Evolutionary conservation across 2,329 filamentous ascomycete genomes (phyloP).

Genomic region (Proliferodiscus dingleyae): DNA sequence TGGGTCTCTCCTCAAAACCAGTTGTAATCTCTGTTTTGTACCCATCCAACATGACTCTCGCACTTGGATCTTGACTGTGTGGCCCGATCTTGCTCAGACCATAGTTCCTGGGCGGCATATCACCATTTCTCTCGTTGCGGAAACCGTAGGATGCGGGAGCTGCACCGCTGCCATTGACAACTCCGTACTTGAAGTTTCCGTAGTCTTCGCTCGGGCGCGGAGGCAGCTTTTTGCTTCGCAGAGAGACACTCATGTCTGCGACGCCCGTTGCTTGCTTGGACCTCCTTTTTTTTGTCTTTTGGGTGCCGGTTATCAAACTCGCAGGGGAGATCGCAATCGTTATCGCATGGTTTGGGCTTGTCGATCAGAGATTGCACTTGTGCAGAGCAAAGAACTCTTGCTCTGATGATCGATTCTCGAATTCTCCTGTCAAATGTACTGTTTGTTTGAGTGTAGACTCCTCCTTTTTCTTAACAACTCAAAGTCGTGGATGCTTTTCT

Average conservation of each 20-base stretch:
- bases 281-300: background rate
- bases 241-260: slow-evolving; percentile 7
- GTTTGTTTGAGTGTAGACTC: background rate
- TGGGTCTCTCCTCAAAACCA: slow-evolving; percentile 50
- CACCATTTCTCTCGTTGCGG: slow-evolving; percentile 11
- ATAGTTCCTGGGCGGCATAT: slow-evolving; percentile 8
- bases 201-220: slow-evolving; percentile 18
- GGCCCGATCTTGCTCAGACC: slow-evolving; percentile 9
- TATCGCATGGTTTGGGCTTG: slow-evolving; percentile 7
- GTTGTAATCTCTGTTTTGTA: slow-evolving; percentile 53
- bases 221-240: slow-evolving; percentile 16
- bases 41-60: slow-evolving; percentile 51
- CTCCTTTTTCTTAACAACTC: background rate
- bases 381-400: background rate
- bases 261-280: background rate
- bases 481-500: no score
- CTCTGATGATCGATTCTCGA: background rate
- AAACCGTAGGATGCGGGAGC: slow-evolving; percentile 11
- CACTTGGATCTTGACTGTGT: slow-evolving; percentile 32
- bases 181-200: slow-evolving; percentile 16
- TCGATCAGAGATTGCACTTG: background rate
- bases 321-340: background rate
- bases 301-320: background rate
- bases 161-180: slow-evolving; percentile 2
- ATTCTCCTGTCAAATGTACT: background rate